Conservation (phyloP, 164 flowering plant genomes). For the Piper longum region DNA sequence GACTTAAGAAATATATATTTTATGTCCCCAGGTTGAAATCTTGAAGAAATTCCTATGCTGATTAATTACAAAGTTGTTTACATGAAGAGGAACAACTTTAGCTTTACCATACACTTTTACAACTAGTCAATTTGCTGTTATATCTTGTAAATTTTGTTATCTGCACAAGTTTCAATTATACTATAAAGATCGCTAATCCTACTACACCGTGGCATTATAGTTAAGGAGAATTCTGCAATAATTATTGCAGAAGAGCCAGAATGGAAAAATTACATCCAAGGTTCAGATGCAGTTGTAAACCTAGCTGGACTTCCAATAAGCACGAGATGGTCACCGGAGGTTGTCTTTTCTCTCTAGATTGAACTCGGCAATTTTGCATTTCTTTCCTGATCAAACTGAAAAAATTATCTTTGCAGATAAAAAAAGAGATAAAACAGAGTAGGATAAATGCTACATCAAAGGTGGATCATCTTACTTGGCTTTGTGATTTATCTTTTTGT, state of each 20-base stretch:
- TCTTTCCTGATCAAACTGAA: not conserved
- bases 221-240: conserved; percentile 56
- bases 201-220: conserved; percentile 22
- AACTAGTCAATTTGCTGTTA: no score
- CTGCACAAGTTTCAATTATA: no score
- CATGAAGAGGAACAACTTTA: no score
- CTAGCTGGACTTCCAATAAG: conserved; percentile 93
- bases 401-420: conserved; percentile 43
- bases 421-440: conserved; percentile 84
- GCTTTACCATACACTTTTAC: no score
- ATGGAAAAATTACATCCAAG: conserved; percentile 67
- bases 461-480: conserved; percentile 19
- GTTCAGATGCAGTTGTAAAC: conserved; percentile 88
- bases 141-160: no score
- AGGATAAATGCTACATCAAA: conserved; percentile 76
- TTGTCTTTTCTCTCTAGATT: conserved; percentile 11
- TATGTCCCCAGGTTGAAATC: no score
- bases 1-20: no score
- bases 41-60: no score
- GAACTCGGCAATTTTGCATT: not conserved
- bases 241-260: conserved; percentile 74
- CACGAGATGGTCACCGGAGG: conserved; percentile 95
- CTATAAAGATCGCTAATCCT: not conserved
- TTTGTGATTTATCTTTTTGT: not conserved
- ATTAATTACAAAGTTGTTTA: no score